phyloP scores from a whole-genome alignment of 805 yeast species.

The Millerozyma miso region DNA sequence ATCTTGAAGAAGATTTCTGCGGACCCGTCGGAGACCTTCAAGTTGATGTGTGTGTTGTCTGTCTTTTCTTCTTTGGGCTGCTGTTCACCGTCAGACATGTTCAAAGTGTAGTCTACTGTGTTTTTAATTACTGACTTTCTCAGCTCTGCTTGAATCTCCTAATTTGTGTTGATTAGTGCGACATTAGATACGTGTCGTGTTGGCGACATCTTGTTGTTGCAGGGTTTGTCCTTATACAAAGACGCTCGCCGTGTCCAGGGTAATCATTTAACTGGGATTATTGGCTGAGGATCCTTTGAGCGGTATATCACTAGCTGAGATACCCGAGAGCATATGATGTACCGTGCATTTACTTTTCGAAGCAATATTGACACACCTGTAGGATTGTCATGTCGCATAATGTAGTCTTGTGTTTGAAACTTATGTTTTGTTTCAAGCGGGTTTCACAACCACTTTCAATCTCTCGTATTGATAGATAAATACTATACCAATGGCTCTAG shows the following conservation, averaged over 20 bases:
- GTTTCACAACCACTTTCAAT: not conserved
- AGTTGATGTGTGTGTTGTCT: constrained; percentile 72
- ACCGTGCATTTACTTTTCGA: too few relatives aligned
- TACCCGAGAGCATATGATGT: too few relatives aligned
- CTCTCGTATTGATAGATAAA: not conserved
- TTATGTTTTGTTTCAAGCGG: not conserved
- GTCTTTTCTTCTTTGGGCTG: constrained; percentile 44
- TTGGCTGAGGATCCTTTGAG: too few relatives aligned
- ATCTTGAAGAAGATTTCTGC: constrained; percentile 95
- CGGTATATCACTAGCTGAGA: too few relatives aligned
- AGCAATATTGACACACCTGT: not conserved
- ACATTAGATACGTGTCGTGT: constrained; percentile 1
- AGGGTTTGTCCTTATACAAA: too few relatives aligned
- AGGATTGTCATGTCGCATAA: not conserved
- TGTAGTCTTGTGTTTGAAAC: not conserved
- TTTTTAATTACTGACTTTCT: not conserved
- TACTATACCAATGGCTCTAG: too few relatives aligned
- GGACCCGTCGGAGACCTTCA: constrained; percentile 90
- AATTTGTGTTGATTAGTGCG: not conserved
- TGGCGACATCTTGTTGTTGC: not conserved
- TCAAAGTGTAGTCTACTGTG: not conserved
- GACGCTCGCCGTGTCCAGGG: too few relatives aligned
- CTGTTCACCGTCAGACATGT: constrained; percentile 19
- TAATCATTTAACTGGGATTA: too few relatives aligned
- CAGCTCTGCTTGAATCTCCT: not conserved